Conservation (phyloP, 441 rosid genomes). For the Jatropha multifida region DNA sequence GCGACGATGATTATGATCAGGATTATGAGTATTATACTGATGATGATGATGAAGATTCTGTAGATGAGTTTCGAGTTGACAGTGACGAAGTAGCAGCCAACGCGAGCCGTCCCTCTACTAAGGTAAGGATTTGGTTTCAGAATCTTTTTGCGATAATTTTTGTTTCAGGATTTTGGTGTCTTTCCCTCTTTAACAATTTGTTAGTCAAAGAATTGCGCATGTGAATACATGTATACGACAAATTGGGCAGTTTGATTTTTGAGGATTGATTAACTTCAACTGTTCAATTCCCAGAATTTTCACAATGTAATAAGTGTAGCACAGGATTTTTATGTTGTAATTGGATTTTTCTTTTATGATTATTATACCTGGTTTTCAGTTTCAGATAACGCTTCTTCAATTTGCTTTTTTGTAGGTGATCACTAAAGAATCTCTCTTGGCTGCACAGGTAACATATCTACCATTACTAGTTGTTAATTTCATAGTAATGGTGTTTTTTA, state of each 20-base stretch:
- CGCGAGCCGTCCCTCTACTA: slow-evolving; percentile 11
- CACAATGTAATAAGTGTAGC: not conserved
- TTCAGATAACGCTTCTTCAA: not conserved
- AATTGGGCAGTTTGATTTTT: not conserved
- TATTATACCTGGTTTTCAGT: not conserved
- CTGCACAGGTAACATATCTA: slow-evolving; percentile 52
- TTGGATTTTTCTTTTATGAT: not conserved
- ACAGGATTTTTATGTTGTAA: not conserved
- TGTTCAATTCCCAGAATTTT: not conserved
- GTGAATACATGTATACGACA: not conserved
- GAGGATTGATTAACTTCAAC: not conserved
- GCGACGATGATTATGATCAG: slow-evolving; percentile 25
- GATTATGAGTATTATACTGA: not conserved
- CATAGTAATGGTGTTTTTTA: not conserved
- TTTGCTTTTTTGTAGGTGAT: slow-evolving; percentile 49
- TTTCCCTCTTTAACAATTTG: too few relatives aligned
- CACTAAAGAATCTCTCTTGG: slow-evolving; percentile 60
- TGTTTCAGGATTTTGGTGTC: not conserved
- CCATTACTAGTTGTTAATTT: not conserved
- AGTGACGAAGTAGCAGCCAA: not conserved
- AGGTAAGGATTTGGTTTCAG: slow-evolving; percentile 17
- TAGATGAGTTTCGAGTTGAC: slow-evolving; percentile 18
- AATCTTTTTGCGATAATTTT: not conserved
- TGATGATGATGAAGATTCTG: slow-evolving; percentile 13
- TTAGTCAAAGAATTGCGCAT: not conserved